Evolutionary conservation across 2,329 filamentous ascomycete species (phyloP).

Genomic region (Claviceps sp.): DNA sequence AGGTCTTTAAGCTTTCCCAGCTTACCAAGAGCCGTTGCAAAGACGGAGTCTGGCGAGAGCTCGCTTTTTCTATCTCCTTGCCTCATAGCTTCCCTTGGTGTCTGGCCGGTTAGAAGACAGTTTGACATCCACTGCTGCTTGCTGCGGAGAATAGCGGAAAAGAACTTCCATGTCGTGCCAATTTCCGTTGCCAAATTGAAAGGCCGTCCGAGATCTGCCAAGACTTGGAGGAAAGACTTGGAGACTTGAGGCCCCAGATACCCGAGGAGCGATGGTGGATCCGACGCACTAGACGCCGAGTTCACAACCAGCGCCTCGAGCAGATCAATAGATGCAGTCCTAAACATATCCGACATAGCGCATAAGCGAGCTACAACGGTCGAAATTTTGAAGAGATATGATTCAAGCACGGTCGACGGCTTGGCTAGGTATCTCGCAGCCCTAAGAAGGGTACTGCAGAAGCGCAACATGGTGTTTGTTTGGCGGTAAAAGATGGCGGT

Average conservation of each 20-base stretch:
- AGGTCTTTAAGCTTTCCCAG: constrained; percentile 53
- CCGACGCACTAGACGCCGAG: constrained; percentile 50
- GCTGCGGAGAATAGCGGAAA: constrained; percentile 74
- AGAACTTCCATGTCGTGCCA: constrained; percentile 66
- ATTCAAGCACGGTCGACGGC: constrained; percentile 54
- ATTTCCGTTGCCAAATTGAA: constrained; percentile 52
- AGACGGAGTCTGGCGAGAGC: constrained; percentile 46
- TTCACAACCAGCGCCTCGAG: constrained; percentile 61
- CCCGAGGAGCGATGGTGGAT: constrained; percentile 87
- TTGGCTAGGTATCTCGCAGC: constrained; percentile 51
- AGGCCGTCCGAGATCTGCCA: constrained; percentile 66
- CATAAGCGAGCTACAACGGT: constrained; percentile 67
- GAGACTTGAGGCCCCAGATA: constrained; percentile 74
- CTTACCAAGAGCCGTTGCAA: constrained; percentile 59
- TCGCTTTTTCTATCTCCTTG: constrained; percentile 37
- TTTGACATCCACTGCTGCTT: constrained; percentile 95
- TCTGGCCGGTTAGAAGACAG: constrained; percentile 77
- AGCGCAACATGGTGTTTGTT: constrained; percentile 47
- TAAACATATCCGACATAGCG: constrained; percentile 53
- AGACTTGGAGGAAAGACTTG: constrained; percentile 67
- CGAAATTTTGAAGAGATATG: constrained; percentile 67
- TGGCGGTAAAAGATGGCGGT: constrained; percentile 45
- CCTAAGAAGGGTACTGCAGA: constrained; percentile 58
- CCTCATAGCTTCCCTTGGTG: constrained; percentile 62
- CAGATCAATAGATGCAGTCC: constrained; percentile 50